These are phyloP conservation scores for Mesostigma viride DNA, from an alignment of 139 green algal species.

Conservation along the genomic window DNA sequence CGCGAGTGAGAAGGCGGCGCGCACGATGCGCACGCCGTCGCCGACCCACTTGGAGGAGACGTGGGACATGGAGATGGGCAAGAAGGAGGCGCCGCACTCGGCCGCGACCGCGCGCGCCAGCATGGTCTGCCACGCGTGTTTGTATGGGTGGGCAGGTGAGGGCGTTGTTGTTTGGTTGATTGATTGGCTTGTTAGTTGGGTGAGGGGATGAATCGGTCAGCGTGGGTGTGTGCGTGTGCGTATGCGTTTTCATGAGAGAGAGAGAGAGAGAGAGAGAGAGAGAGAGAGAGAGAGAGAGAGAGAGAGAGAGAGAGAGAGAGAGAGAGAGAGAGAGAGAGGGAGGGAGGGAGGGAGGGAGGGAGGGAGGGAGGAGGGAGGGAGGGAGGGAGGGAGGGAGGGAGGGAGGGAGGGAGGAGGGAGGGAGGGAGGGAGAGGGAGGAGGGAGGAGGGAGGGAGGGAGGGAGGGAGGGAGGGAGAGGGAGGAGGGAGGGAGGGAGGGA, in stretches of 20 bases:
- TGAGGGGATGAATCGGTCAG: no score
- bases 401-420: neutral
- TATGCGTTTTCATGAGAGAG: constrained; percentile 6
- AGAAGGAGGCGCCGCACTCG: constrained; percentile 34
- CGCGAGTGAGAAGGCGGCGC: constrained; percentile 45
- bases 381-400: neutral
- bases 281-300: neutral
- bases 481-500: neutral
- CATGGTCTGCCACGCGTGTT: no score
- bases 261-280: neutral
- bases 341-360: neutral
- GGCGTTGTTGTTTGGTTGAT: no score
- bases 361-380: neutral
- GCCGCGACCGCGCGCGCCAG: constrained; percentile 17
- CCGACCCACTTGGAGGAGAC: constrained; percentile 32
- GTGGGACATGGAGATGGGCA: constrained; percentile 44
- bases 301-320: constrained; percentile 12
- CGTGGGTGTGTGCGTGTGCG: no score
- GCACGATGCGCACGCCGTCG: constrained; percentile 33
- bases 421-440: neutral
- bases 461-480: neutral
- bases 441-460: neutral
- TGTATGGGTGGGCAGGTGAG: no score
- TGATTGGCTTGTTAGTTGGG: no score
- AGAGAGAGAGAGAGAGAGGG: constrained; percentile 6